Evolutionary conservation across 129 eudicot genomes (phyloP).

Genomic region (Saposhnikovia divaricata): DNA sequence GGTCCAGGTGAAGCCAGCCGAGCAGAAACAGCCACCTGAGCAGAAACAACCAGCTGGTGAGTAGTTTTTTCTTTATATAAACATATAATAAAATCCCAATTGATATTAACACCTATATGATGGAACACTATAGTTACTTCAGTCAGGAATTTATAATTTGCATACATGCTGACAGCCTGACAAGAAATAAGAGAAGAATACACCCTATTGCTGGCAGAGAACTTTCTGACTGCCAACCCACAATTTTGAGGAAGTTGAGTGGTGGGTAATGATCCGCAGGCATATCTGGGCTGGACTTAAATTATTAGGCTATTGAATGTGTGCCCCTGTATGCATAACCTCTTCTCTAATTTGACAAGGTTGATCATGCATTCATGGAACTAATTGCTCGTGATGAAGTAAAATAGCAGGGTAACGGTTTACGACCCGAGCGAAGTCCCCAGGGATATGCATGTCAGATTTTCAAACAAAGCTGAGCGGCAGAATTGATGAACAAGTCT

Average conservation of each 20-base stretch:
- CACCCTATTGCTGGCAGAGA: neutral
- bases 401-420: neutral
- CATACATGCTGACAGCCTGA: conserved; percentile 76
- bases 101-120: conserved; percentile 17
- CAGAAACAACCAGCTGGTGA: conserved; percentile 97
- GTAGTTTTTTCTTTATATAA: conserved; percentile 17
- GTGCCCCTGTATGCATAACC: neutral
- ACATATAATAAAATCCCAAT: neutral
- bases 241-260: conserved; percentile 5
- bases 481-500: conserved; percentile 12
- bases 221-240: neutral
- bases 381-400: neutral
- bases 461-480: neutral
- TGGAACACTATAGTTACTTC: conserved; percentile 22
- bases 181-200: conserved; percentile 38
- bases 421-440: neutral
- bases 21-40: conserved; percentile 96
- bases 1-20: conserved; percentile 76
- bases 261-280: neutral
- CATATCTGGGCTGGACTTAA: neutral
- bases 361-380: neutral
- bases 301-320: neutral
- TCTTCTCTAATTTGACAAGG: neutral
- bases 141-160: conserved; percentile 62
- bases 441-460: neutral